These are phyloP conservation scores for Arthroderma uncinatum DNA, from an alignment of 2,329 filamentous ascomycete species.

Conservation along the genomic window DNA sequence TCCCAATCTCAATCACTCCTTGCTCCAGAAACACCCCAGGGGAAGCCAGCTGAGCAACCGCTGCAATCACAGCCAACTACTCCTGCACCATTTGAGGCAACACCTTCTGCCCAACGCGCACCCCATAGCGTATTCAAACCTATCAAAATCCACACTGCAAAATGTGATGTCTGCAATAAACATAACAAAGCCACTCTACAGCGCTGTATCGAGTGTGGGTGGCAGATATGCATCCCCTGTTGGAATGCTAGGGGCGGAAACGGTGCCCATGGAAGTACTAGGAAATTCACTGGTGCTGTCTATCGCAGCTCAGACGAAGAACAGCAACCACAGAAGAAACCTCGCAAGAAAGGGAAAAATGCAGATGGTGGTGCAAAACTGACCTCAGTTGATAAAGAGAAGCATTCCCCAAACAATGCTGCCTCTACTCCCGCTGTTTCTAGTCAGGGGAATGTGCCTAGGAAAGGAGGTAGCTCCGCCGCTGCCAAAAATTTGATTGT, in stretches of 20 bases:
- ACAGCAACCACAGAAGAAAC: neutral
- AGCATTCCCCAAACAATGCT: neutral
- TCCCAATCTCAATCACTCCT: neutral
- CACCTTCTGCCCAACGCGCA: neutral
- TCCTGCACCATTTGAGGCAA: neutral
- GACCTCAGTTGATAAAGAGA: neutral
- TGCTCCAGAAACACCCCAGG: neutral
- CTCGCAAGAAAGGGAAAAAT: neutral
- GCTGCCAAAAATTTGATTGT: neutral
- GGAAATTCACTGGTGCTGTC: constrained; percentile 13
- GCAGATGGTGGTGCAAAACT: neutral
- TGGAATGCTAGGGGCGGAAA: constrained; percentile 16
- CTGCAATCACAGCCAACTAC: neutral
- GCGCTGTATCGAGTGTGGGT: constrained; percentile 26
- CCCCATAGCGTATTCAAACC: constrained; percentile 20
- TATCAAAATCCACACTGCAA: constrained; percentile 26
- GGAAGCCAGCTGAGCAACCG: neutral
- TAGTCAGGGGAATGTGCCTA: neutral
- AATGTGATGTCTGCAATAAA: constrained; percentile 29
- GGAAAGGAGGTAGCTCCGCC: neutral
- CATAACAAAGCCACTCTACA: constrained; percentile 25
- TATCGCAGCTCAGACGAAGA: constrained; percentile 10
- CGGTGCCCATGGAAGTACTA: constrained; percentile 14
- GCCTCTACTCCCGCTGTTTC: neutral
- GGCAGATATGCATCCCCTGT: constrained; percentile 29